Conservation (phyloP, 768 basidiomycete genomes). For the Asterophora parasitica region DNA sequence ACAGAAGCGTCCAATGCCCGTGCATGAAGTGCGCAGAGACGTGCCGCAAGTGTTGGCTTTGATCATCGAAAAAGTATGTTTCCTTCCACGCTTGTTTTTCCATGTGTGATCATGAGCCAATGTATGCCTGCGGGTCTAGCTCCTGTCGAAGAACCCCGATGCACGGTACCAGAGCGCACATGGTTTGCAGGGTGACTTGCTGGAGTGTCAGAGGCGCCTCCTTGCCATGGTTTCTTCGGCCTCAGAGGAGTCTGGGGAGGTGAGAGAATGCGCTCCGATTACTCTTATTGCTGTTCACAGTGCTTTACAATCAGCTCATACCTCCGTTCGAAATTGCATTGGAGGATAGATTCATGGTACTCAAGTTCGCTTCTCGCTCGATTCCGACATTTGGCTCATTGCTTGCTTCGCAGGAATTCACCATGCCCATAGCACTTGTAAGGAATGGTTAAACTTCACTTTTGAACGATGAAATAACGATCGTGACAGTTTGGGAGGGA, state of each 20-base stretch:
- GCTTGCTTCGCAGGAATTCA: constrained; percentile 49
- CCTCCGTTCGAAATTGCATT: constrained; percentile 61
- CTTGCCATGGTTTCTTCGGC: constrained; percentile 53
- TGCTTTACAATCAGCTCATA: constrained; percentile 44
- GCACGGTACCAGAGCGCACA: constrained; percentile 66
- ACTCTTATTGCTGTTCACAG: background rate
- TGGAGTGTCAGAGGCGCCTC: constrained; percentile 64
- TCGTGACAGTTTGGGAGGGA: constrained; percentile 58
- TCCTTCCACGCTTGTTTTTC: background rate
- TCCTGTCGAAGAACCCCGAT: constrained; percentile 67
- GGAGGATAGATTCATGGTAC: constrained; percentile 62
- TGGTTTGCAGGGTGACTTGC: constrained; percentile 61
- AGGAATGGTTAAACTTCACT: constrained; percentile 10
- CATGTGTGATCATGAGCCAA: constrained; percentile 4
- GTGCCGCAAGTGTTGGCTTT: constrained; percentile 65
- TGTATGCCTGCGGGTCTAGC: constrained; percentile 28
- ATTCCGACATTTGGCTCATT: too few relatives aligned
- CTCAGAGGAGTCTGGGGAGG: constrained; percentile 55
- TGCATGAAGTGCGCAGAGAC: constrained; percentile 70
- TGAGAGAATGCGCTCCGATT: constrained; percentile 17
- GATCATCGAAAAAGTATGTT: constrained; percentile 61
- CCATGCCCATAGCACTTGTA: constrained; percentile 63
- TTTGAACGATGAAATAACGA: background rate
- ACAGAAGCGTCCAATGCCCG: constrained; percentile 69
- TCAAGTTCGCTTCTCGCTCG: constrained; percentile 11